phyloP scores from a whole-genome alignment of 257 asterid species.

The Phtheirospermum japonicum region DNA sequence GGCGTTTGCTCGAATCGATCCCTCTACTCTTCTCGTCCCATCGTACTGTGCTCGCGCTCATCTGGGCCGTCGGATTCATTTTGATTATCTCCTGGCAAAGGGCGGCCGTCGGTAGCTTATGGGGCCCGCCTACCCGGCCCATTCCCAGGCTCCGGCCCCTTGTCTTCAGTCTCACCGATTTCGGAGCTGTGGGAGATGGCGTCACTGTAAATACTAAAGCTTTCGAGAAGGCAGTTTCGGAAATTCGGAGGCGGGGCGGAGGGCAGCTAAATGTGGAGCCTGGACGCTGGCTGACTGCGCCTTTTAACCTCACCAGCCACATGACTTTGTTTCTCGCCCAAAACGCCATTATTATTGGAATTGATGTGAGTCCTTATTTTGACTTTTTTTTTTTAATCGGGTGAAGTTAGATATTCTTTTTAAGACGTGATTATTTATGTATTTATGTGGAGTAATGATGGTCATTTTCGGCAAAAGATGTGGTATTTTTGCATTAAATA shows the following conservation, averaged over 20 bases:
- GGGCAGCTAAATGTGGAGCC: constrained; percentile 86
- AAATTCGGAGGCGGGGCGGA: constrained; percentile 62
- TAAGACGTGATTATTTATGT: neutral
- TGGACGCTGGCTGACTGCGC: constrained; percentile 90
- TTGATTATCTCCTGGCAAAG: constrained; percentile 61
- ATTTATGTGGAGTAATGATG: neutral
- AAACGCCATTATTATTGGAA: constrained; percentile 78
- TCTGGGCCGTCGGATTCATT: constrained; percentile 76
- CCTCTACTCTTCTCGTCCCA: constrained; percentile 39
- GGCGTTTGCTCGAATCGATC: constrained; percentile 35
- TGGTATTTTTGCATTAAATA: constrained; percentile 8
- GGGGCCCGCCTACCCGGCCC: constrained; percentile 45
- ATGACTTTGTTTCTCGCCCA: constrained; percentile 73
- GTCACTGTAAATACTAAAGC: constrained; percentile 61
- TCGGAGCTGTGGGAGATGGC: constrained; percentile 92
- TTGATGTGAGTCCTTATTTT: constrained; percentile 49
- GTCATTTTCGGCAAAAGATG: neutral
- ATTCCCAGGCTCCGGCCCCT: constrained; percentile 67
- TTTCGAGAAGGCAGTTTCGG: constrained; percentile 71
- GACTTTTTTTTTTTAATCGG: neutral
- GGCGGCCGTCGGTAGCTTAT: constrained; percentile 49
- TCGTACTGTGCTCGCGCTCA: constrained; percentile 44
- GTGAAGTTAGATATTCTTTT: neutral
- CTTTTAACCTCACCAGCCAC: constrained; percentile 86
- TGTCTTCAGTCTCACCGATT: constrained; percentile 67